Percentiles rank a stretch among this genome's conserved stretches.
Conservation (phyloP, 805 yeast species). For the Nematodospora valgi region DNA sequence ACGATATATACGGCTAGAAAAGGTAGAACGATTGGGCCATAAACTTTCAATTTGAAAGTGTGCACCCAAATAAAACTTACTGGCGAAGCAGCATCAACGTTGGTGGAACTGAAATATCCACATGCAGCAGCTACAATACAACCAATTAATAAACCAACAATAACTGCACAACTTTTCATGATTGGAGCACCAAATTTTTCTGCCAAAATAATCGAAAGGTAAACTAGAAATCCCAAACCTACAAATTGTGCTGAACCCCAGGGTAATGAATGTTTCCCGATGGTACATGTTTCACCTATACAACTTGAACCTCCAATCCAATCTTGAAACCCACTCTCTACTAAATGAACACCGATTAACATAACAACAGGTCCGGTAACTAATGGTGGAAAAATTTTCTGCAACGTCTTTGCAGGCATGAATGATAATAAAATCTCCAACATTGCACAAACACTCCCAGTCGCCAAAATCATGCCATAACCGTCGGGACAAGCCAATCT, state of each 20-base stretch:
- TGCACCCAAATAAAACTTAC: conserved; percentile 86
- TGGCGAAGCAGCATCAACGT: conserved; percentile 70
- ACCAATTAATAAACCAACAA: conserved; percentile 78
- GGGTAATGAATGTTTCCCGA: conserved; percentile 39
- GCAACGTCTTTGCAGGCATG: conserved; percentile 68
- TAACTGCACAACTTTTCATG: conserved; percentile 92
- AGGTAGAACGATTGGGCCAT: conserved; percentile 86
- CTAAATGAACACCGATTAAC: conserved; percentile 70
- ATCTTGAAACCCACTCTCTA: conserved; percentile 72
- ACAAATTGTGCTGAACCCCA: conserved; percentile 89
- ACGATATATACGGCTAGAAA: conserved; percentile 79
- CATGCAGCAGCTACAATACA: conserved; percentile 91
- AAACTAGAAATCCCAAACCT: conserved; percentile 85
- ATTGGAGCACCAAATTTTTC: conserved; percentile 93
- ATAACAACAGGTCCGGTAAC: conserved; percentile 94
- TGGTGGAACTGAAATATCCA: conserved; percentile 64
- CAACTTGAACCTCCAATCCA: conserved; percentile 89
- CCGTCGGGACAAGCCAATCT: conserved; percentile 82
- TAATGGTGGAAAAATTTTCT: conserved; percentile 77
- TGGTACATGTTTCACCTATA: conserved; percentile 27
- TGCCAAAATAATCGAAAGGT: conserved; percentile 64
- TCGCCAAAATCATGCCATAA: conserved; percentile 81
- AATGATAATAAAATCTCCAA: conserved; percentile 72
- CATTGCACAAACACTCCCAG: conserved; percentile 75
- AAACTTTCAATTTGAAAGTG: conserved; percentile 71